Evolutionary conservation across 768 basidiomycete genomes (phyloP), one percentile per base, ranked within the genome.

Genomic region (Agrocybe chaxingu): DNA sequence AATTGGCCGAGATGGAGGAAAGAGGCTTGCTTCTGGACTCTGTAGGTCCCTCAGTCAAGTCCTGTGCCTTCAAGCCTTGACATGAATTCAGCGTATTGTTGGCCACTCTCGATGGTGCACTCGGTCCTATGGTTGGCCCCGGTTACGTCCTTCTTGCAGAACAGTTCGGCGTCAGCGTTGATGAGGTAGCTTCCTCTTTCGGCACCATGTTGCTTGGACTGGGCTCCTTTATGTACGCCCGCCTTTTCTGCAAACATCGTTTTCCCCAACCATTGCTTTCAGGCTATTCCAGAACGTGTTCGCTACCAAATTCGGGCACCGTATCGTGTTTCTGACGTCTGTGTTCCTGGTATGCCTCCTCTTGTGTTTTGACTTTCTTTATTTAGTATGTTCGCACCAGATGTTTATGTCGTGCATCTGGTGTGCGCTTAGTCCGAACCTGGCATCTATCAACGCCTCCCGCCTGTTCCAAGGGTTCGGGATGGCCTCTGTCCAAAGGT

Each of bases 1-100:
- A 75, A 75, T 49, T 75, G 74, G 74, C 71, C 74, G 7, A 52
- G 59, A 45, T 75, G 73, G 74, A 71, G 68, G 60, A 75, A 75
- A 46, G 74, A 75, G 49, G 69, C 70, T 1, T 72, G 73, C 52
- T 75, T 76, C 56, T 75, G 73, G 71, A 70, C 73, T 10, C 54
- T 75, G 73, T 72, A 47, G 38, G 66, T 24, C 5, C 34, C 35
- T 38, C 16, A 30, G 19, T 8, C 5, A 7, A 12, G 10, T 33
- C 18, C 12, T 24, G 3, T 24, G 9, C 32, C 24, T 33, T 39
- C 16, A 43, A 3, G 10, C 38, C 8, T 7, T 53, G 13, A 24
- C 18, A 3, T 18, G 7, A 16, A 39, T 37, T n/a, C 38, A 73
- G 72, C 33, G 69, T 68, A 10, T 73, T 73, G 55, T 66, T 71